Percentiles rank a stretch among this genome's conserved stretches.
Evolutionary conservation across 2,329 filamentous ascomycete species (phyloP).

Genomic region (Nemania sp.): DNA sequence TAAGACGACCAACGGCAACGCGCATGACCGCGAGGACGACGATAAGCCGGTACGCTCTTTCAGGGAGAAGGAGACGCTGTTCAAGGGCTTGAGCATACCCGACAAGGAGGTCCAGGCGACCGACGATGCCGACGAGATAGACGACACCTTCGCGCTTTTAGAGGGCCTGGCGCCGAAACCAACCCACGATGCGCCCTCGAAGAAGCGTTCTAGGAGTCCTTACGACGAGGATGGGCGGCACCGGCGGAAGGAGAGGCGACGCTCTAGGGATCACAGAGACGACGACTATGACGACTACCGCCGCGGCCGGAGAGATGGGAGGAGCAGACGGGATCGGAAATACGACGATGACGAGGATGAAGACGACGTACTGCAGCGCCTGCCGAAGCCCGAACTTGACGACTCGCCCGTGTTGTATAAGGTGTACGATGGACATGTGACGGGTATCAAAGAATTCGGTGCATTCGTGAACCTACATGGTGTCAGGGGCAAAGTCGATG

Average conservation of each 20-base stretch:
- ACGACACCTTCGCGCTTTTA: conserved; percentile 91
- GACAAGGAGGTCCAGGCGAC: conserved; percentile 63
- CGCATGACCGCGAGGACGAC: conserved; percentile 49
- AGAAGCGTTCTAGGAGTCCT: conserved; percentile 65
- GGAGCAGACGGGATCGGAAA: conserved; percentile 50
- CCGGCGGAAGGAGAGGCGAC: conserved; percentile 44
- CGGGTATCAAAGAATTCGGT: conserved; percentile 92
- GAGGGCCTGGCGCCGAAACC: conserved; percentile 78
- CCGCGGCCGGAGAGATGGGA: conserved; percentile 50
- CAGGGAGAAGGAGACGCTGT: conserved; percentile 82
- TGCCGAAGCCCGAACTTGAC: conserved; percentile 76
- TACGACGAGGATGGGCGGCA: conserved; percentile 45
- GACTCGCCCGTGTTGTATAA: conserved; percentile 82
- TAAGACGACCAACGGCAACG: conserved; percentile 52
- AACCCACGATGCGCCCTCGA: conserved; percentile 48
- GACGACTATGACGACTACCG: conserved; percentile 41
- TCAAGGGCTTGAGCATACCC: conserved; percentile 85
- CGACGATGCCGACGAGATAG: conserved; percentile 69
- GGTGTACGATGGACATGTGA: conserved; percentile 87
- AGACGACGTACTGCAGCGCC: conserved; percentile 66
- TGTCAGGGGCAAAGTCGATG: conserved; percentile 86
- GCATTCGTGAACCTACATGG: conserved; percentile 92
- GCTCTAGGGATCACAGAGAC: conserved; percentile 43
- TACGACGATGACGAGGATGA: conserved; percentile 49
- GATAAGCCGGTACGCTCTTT: conserved; percentile 50